Base-by-base conservation (phyloP, 2,329 filamentous ascomycete species). In the Nemania abortiva region DNA sequence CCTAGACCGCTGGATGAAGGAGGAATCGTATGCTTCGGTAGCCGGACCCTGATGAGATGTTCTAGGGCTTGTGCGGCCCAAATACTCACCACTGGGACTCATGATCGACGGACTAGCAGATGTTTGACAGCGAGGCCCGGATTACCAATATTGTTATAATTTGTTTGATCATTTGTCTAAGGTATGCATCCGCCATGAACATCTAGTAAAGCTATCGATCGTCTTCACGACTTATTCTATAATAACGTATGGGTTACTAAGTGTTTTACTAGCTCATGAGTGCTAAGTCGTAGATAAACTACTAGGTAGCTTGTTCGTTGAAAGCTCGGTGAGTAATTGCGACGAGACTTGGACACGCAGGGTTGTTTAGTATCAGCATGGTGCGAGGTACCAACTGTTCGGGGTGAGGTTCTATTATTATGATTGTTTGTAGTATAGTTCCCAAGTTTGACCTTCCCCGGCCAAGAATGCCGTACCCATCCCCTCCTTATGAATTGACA, bases 341-440 rank as follows among this genome's bases (percentile, higher is more conserved):
- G 13, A 15, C 39, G 13, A 42, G 47, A 18, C 29, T 37, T 50
- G 13, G 11, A 29, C 27, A 53, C 50, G 13, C 50, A 56, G 9
- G 34, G n/a, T 45, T 34, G 49, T n/a, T 2, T n/a, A 20, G 29
- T 13, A 15, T 20, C 4, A 47, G 31, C 20, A 27, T 27, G 3
- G 27, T 59, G 55, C 0, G 59, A 27, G 45, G 47, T 15, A 31
- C 34, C 54, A 54, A 67, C 53, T 56, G 49, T 37, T 64, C 60
- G 42, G 27, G 15, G 29, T 29, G 42, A 64, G n/a, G 22, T 29
- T 64, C 42, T 63, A 67, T 65, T 68, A 68, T 63, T 67, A 67
- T 67, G 24, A 34, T 54, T 47, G 39, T 55, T 29, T 42, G 20
- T 49, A 9, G 37, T 61, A 37, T 56, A 52, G 10, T 55, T 18